Conservation (phyloP, 306 rosid species). For the Dryas octopetala region DNA sequence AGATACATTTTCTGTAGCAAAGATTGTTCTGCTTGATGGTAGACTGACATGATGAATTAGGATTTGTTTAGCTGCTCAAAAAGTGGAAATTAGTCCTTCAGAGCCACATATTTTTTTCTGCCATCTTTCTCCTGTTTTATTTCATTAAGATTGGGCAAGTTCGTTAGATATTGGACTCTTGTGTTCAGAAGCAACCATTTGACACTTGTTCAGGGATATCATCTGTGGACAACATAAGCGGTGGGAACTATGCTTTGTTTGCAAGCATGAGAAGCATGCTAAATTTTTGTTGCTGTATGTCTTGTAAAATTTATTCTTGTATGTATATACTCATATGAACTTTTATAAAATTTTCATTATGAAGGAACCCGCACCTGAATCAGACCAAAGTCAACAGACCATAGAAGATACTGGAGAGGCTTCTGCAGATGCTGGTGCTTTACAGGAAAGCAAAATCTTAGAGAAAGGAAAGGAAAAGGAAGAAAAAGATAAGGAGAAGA, state of each 20-base stretch:
- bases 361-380: slow-evolving; percentile 67
- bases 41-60: background rate
- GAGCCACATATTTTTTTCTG: background rate
- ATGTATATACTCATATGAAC: slow-evolving; percentile 6
- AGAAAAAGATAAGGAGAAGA: slow-evolving; percentile 73
- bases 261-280: background rate
- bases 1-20: background rate
- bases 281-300: background rate
- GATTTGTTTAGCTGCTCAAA: slow-evolving; percentile 2
- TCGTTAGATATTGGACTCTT: background rate
- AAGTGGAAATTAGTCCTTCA: background rate
- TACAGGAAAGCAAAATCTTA: slow-evolving; percentile 58
- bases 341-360: slow-evolving; percentile 5
- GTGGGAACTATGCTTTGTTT: background rate
- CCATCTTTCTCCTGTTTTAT: background rate
- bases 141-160: background rate
- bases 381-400: slow-evolving; percentile 63
- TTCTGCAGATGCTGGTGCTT: slow-evolving; percentile 52
- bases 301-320: slow-evolving; percentile 3
- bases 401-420: slow-evolving; percentile 54
- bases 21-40: background rate
- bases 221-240: background rate
- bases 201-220: background rate
- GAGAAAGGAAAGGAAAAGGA: slow-evolving; percentile 79
- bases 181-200: background rate